phyloP scores from a whole-genome alignment of 495 filamentous ascomycete genomes.

The Wilcoxina mikolae region DNA sequence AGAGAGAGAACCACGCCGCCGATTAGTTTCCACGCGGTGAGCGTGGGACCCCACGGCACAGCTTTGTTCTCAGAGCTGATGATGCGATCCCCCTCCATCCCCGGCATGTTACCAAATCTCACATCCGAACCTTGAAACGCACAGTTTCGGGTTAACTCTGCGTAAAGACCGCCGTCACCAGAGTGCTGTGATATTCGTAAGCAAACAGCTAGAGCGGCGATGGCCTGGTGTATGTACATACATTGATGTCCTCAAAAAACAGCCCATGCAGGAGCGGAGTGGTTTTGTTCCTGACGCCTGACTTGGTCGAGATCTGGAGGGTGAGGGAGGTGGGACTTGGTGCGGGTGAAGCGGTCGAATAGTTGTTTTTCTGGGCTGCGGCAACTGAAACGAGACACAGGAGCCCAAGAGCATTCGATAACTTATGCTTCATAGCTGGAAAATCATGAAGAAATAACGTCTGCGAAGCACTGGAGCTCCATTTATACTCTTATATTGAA shows the following conservation, averaged over 20 bases:
- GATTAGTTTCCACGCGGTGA: conserved; percentile 43
- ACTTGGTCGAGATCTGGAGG: conserved; percentile 19
- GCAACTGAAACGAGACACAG: too few species aligned
- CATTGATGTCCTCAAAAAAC: conserved; percentile 28
- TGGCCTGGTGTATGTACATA: too few species aligned
- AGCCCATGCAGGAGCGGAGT: conserved; percentile 22
- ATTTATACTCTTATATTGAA: too few species aligned
- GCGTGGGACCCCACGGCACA: conserved; percentile 29
- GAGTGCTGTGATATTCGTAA: conserved; percentile 45
- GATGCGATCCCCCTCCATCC: conserved; percentile 13
- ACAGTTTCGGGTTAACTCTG: conserved; percentile 56
- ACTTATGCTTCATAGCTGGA: too few species aligned
- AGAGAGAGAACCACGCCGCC: conserved; percentile 38
- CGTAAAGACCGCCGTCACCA: conserved; percentile 64
- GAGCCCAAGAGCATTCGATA: too few species aligned
- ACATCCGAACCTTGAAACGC: conserved; percentile 45
- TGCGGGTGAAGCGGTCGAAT: too few species aligned
- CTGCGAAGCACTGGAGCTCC: too few species aligned
- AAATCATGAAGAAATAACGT: too few species aligned
- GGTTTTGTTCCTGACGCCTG: conserved; percentile 22
- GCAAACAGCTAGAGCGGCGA: background rate
- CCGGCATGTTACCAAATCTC: conserved; percentile 5
- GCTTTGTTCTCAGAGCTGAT: conserved; percentile 13
- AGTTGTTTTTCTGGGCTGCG: too few species aligned
- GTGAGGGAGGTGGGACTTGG: background rate